These are phyloP conservation scores for Pseudogymnoascus sp. DNA, from an alignment of 2,329 filamentous ascomycete species.

Conservation along the genomic window DNA sequence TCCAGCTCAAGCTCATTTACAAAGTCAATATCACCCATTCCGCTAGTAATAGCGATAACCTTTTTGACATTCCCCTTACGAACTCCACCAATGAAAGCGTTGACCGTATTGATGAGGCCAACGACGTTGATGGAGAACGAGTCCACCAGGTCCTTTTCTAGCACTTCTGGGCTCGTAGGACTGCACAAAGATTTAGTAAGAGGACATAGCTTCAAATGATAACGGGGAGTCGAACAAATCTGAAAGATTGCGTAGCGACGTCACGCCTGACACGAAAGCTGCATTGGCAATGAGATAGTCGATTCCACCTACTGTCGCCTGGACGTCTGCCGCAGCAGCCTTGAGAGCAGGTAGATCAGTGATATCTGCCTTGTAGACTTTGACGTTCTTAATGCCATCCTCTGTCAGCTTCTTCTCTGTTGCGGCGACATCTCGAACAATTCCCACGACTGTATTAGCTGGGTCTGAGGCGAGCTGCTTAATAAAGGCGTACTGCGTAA, in stretches of 20 bases:
- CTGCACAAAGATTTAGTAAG: constrained; percentile 12
- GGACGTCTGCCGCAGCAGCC: constrained; percentile 16
- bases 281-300: constrained; percentile 28
- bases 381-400: constrained; percentile 32
- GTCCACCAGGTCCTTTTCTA: constrained; percentile 21
- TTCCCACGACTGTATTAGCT: constrained; percentile 36
- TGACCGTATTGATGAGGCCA: constrained; percentile 44
- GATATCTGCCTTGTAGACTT: constrained; percentile 40
- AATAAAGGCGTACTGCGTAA: constrained; percentile 40
- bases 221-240: constrained; percentile 19
- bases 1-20: constrained; percentile 33
- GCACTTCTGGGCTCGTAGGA: background rate
- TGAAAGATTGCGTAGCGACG: constrained; percentile 17
- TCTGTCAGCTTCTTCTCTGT: constrained; percentile 27
- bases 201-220: background rate
- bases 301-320: constrained; percentile 23
- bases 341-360: constrained; percentile 22
- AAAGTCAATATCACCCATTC: constrained; percentile 39
- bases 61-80: constrained; percentile 44
- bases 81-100: constrained; percentile 44
- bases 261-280: constrained; percentile 16
- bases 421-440: constrained; percentile 39
- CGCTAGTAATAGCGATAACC: constrained; percentile 41
- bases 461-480: constrained; percentile 35
- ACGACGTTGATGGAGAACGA: constrained; percentile 42